Evolutionary conservation across 768 basidiomycete genomes (phyloP), one percentile per base, ranked within the genome.

Genomic region (Hydnomerulius pinastri): DNA sequence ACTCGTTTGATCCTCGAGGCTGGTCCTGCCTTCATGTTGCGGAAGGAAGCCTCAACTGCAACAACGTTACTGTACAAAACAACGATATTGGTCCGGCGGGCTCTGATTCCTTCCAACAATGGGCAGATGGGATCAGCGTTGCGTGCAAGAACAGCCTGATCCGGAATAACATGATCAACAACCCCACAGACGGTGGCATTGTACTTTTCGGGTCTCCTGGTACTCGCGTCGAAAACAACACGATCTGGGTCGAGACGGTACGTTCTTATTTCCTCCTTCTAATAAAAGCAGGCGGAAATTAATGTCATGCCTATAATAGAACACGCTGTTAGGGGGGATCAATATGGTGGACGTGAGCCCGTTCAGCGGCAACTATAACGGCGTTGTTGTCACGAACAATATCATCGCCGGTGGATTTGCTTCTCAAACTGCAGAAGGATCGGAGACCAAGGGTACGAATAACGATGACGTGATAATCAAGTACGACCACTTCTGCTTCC

Each of bases 1-100:
- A 75, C 55, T 85, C 87, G 6, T 88, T 72, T 60, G 82, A 93
- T 66, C 88, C 90, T 2, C 78, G 90, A 43, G 72, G 87, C 51
- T 92, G 92, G 91, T 82, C 87, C 7, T 92, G 90, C 65, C 73
- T 94, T 32, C 92, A 94, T 59, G 63, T 93, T 27, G 72, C 76
- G 0, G 85, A 92, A 64, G 92, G 91, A 4, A 65, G 76, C 28
- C 73, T 86, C 30, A 73, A 66, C 8, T 94, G 91, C 70, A 77
- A 72, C 50, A 83, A 83, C 49, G 73, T 70, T 11, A 80, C 79
- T 4, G 74, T 93, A 27, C 85, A 87, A 61, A 85, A 90, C 68
- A 93, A 93, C 58, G 87, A 92, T 55, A 83, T 93, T 36, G 92
- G 87, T 4, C 89, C 90, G 2, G 85, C 86, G 52, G 89, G 90